Evolutionary conservation across 1,284 basidiomycete species (phyloP).

Genomic region (Heterobasidion parviporum): DNA sequence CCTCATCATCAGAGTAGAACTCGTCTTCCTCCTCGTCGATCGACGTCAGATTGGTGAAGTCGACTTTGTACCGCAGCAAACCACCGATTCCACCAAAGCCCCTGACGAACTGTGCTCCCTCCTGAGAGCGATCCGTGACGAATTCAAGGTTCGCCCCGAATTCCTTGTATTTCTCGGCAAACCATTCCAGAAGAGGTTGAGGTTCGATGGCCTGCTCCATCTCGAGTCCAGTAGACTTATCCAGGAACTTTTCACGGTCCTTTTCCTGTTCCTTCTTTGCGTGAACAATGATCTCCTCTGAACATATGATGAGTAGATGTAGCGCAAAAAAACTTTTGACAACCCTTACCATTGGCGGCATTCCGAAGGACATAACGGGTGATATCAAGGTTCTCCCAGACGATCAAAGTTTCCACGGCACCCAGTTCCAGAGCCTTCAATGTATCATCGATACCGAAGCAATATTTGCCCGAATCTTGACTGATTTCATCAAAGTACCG

Average conservation of each 20-base stretch:
- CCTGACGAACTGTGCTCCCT: constrained; percentile 97
- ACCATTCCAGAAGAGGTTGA: constrained; percentile 90
- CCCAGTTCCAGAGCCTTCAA: constrained; percentile 96
- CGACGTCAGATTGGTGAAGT: constrained; percentile 72
- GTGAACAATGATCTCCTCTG: constrained; percentile 81
- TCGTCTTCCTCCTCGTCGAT: constrained; percentile 77
- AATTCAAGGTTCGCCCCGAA: constrained; percentile 95
- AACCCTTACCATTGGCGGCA: constrained; percentile 68
- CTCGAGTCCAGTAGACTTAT: constrained; percentile 90
- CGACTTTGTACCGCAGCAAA: constrained; percentile 91
- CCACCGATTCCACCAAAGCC: constrained; percentile 99
- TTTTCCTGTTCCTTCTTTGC: constrained; percentile 77
- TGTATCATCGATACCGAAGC: constrained; percentile 97
- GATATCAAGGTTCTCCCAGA: constrained; percentile 96
- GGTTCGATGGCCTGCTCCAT: constrained; percentile 89
- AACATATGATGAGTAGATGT: background rate
- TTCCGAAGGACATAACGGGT: constrained; percentile 83
- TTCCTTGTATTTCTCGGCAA: constrained; percentile 96
- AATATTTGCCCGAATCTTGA: constrained; percentile 95
- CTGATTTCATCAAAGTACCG: constrained; percentile 99
- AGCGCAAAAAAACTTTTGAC: background rate
- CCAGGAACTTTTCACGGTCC: constrained; percentile 89
- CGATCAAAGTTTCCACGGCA: constrained; percentile 94
- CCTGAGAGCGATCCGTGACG: constrained; percentile 86
- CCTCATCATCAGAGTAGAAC: constrained; percentile 76